Percentiles rank a stretch among this genome's conserved stretches.
Conservation (phyloP, 2,329 filamentous ascomycete genomes). For the Paecilomyces variotii region DNA sequence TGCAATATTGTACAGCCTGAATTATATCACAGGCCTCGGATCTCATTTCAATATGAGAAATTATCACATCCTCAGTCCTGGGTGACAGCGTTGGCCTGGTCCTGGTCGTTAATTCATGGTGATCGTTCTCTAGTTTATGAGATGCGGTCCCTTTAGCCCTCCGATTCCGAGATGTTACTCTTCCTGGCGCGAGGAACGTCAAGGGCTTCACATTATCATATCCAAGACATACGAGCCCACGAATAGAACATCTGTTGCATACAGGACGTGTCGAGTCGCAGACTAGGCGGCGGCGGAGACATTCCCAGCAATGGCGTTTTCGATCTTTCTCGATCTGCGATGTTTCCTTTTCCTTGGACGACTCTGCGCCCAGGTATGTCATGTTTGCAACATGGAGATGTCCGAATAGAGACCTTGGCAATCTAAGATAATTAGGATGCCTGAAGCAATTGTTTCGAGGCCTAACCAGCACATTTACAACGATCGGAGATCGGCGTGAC, state of each 20-base stretch:
- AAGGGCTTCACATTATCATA: conserved; percentile 32
- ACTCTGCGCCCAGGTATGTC: not conserved
- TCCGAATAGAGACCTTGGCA: not conserved
- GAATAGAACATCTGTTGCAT: conserved; percentile 29
- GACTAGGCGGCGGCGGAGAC: conserved; percentile 32
- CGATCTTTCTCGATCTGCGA: not conserved
- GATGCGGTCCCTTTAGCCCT: conserved; percentile 1
- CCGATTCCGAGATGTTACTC: conserved; percentile 22
- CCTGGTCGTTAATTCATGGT: not conserved
- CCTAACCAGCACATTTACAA: not conserved
- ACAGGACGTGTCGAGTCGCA: conserved; percentile 30
- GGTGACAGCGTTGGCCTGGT: not conserved
- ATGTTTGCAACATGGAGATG: not conserved
- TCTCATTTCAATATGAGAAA: not conserved
- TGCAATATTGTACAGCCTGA: conserved; percentile 23
- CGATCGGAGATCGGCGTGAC: not conserved
- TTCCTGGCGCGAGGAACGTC: conserved; percentile 35
- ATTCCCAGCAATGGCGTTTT: conserved; percentile 36
- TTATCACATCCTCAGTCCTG: not conserved
- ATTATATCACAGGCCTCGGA: conserved; percentile 13
- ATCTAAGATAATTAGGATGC: not conserved
- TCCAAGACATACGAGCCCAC: conserved; percentile 31
- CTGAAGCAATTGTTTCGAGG: not conserved
- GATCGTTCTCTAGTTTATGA: not conserved
- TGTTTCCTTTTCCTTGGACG: not conserved